A percentile compares a stretch with the other conserved stretches of the same genome.
Conservation (phyloP, 306 rosid species). For the Cicer bijugum region DNA sequence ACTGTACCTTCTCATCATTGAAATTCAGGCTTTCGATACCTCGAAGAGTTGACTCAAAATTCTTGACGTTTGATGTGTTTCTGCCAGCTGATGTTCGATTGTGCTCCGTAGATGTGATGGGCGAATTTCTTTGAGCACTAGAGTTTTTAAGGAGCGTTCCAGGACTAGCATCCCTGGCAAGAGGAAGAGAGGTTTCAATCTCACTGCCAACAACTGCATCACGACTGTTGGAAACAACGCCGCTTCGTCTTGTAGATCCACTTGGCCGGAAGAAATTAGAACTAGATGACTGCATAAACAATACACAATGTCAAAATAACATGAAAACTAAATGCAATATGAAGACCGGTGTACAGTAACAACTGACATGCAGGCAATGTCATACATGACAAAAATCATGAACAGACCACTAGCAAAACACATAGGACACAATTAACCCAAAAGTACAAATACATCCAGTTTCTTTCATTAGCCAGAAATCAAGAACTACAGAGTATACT, state of each 20-base stretch:
- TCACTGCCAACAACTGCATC: conserved; percentile 66
- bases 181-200: conserved; percentile 62
- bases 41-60: conserved; percentile 75
- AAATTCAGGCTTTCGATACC: conserved; percentile 86
- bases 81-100: conserved; percentile 65
- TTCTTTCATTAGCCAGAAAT: conserved; percentile 36
- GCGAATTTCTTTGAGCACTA: conserved; percentile 67
- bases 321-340: conserved; percentile 25
- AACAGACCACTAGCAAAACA: conserved; percentile 24
- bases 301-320: conserved; percentile 31
- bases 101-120: conserved; percentile 66
- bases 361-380: background rate
- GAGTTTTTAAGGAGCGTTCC: conserved; percentile 66
- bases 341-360: background rate
- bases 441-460: conserved; percentile 9
- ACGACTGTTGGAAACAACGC: conserved; percentile 70
- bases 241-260: conserved; percentile 83
- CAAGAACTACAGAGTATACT: conserved; percentile 5
- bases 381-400: conserved; percentile 24
- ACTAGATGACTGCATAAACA: conserved; percentile 63
- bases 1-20: conserved; percentile 81
- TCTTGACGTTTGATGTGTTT: conserved; percentile 62
- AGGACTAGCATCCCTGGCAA: conserved; percentile 50
- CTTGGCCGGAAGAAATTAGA: conserved; percentile 66
- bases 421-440: conserved; percentile 15